Percentiles rank a stretch among this genome's conserved stretches.
phyloP scores from a whole-genome alignment of 371 early-diverging fungal species.

The Thermomucor indicae-seudaticae region DNA sequence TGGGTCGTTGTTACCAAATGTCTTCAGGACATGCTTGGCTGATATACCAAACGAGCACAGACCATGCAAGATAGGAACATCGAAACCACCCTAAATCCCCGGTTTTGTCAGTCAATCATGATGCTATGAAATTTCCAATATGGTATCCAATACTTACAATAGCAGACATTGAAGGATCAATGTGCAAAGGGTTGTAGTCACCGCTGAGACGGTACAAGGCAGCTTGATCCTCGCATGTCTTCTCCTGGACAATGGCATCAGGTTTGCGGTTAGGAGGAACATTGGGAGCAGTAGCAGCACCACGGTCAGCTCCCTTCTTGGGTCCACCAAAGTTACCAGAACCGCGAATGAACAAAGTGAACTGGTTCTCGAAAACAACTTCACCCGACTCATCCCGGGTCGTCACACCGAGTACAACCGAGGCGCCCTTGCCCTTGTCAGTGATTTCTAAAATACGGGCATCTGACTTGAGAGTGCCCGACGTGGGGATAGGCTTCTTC shows the following conservation, averaged over 20 bases:
- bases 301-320: slow-evolving; percentile 69
- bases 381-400: slow-evolving; percentile 77
- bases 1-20: slow-evolving; percentile 71
- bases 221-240: slow-evolving; percentile 88
- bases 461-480: slow-evolving; percentile 72
- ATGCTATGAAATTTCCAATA: background rate
- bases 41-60: slow-evolving; percentile 91
- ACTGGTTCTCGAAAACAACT: slow-evolving; percentile 81
- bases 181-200: slow-evolving; percentile 91
- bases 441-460: slow-evolving; percentile 85
- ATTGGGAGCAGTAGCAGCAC: slow-evolving; percentile 73
- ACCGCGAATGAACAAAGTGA: slow-evolving; percentile 92
- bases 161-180: slow-evolving; percentile 92
- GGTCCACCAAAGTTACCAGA: slow-evolving; percentile 87
- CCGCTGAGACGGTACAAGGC: slow-evolving; percentile 92
- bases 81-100: slow-evolving; percentile 74
- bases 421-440: slow-evolving; percentile 95
- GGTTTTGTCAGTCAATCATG: background rate
- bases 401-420: slow-evolving; percentile 77
- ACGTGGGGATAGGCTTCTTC: slow-evolving; percentile 78
- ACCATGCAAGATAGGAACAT: slow-evolving; percentile 95
- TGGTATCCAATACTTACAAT: slow-evolving; percentile 35
- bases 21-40: slow-evolving; percentile 80
- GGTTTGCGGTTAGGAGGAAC: slow-evolving; percentile 78
- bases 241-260: slow-evolving; percentile 77